phyloP scores from a whole-genome alignment of 1,284 basidiomycete genomes.

The Fistulina hepatica region DNA sequence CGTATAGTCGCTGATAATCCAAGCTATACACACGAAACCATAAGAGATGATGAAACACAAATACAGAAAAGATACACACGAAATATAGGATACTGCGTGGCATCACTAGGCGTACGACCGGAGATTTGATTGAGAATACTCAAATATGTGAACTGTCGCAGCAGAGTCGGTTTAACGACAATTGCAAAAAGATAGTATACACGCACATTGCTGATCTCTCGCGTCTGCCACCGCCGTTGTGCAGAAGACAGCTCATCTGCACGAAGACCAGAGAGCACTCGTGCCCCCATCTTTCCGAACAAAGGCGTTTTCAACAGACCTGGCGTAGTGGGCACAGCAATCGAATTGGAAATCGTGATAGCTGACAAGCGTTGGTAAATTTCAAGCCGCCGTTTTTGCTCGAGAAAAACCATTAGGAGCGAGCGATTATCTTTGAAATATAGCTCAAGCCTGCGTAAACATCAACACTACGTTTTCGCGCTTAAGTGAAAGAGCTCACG shows the following conservation, averaged over 20 bases:
- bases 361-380: constrained; percentile 51
- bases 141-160: constrained; percentile 68
- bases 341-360: constrained; percentile 32
- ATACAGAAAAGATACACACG: constrained; percentile 40
- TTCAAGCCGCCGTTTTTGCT: constrained; percentile 53
- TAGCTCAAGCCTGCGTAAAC: constrained; percentile 59
- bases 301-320: constrained; percentile 44
- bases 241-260: constrained; percentile 58
- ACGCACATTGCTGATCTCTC: constrained; percentile 82
- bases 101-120: constrained; percentile 85
- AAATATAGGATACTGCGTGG: constrained; percentile 93
- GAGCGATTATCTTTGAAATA: constrained; percentile 86
- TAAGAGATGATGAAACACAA: constrained; percentile 7
- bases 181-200: not conserved
- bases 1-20: constrained; percentile 82
- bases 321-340: constrained; percentile 31
- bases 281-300: constrained; percentile 38
- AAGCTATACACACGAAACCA: constrained; percentile 36
- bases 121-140: constrained; percentile 84
- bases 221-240: constrained; percentile 71
- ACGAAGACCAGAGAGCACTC: constrained; percentile 32
- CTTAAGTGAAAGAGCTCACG: constrained; percentile 37
- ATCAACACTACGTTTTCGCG: not conserved
- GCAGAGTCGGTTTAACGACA: constrained; percentile 8
- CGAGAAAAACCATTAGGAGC: constrained; percentile 68